These are phyloP conservation scores for Beauveria pseudobassiana DNA, from an alignment of 2,329 filamentous ascomycete genomes.

Conservation along the genomic window DNA sequence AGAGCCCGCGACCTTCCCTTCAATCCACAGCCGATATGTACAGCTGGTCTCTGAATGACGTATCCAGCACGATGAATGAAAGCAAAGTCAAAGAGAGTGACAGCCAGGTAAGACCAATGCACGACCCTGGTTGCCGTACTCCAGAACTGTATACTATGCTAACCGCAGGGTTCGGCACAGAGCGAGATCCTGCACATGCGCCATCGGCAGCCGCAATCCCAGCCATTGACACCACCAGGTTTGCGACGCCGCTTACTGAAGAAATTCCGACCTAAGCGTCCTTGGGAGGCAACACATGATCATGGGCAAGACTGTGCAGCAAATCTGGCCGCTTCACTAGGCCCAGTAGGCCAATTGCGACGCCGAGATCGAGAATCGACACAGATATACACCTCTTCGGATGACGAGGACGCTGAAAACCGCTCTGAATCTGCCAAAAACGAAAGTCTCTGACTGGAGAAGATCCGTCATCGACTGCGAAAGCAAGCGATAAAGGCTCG, in stretches of 20 bases:
- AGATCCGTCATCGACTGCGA: background rate
- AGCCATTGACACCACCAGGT: conserved; percentile 18
- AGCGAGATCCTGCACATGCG: conserved; percentile 4
- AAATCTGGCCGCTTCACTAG: background rate
- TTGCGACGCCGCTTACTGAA: conserved; percentile 18
- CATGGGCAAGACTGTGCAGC: conserved; percentile 6
- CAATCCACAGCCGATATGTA: background rate
- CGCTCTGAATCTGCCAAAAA: conserved; percentile 15
- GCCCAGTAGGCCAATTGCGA: conserved; percentile 2
- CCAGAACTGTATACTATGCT: background rate
- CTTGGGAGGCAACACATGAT: conserved; percentile 19
- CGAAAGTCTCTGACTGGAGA: conserved; percentile 16
- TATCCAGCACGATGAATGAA: background rate
- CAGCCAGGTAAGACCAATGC: background rate
- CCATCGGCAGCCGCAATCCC: conserved; percentile 14
- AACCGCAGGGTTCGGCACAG: background rate
- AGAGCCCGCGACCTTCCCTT: background rate
- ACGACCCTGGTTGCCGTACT: background rate
- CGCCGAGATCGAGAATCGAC: conserved; percentile 20
- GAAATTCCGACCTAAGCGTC: conserved; percentile 19
- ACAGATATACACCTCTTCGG: conserved; percentile 17
- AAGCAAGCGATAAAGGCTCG: background rate
- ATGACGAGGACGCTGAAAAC: conserved; percentile 14
- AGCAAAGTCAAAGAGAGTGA: background rate
- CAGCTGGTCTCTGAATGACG: conserved; percentile 7